phyloP scores from a whole-genome alignment of 805 yeast species.

The Teunomyces panamensis region DNA sequence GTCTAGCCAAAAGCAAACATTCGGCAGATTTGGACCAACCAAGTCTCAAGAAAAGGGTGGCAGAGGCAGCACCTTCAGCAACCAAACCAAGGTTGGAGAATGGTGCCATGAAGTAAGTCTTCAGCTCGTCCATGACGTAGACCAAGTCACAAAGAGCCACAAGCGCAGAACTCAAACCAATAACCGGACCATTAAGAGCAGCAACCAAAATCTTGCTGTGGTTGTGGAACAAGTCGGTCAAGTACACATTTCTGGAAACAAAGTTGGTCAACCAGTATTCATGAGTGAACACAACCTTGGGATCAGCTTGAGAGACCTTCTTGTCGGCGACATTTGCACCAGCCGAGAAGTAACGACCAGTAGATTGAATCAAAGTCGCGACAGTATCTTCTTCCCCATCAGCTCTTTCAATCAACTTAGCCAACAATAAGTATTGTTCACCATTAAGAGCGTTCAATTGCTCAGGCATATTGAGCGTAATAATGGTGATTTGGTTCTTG shows the following conservation, averaged over 20 bases:
- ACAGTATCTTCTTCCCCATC: constrained; percentile 58
- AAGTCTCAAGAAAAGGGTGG: constrained; percentile 63
- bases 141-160: constrained; percentile 75
- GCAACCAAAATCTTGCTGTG: constrained; percentile 70
- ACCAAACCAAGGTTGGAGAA: constrained; percentile 81
- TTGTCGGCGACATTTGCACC: constrained; percentile 70
- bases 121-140: constrained; percentile 58
- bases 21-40: constrained; percentile 74
- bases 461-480: constrained; percentile 62
- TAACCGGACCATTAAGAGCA: constrained; percentile 83
- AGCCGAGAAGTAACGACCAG: constrained; percentile 77
- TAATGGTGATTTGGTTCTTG: constrained; percentile 51
- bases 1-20: constrained; percentile 67
- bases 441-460: constrained; percentile 66
- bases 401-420: constrained; percentile 57
- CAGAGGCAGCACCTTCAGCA: constrained; percentile 75
- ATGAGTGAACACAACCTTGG: constrained; percentile 31
- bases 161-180: constrained; percentile 74
- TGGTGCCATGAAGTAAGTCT: constrained; percentile 64
- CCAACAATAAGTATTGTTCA: constrained; percentile 60
- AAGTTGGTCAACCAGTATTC: constrained; percentile 54
- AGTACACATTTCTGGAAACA: constrained; percentile 66
- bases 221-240: constrained; percentile 64
- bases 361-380: constrained; percentile 63
- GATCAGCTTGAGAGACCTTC: constrained; percentile 27